Evolutionary conservation across 106 monocot species (phyloP), one percentile per base, ranked within the genome.

Genomic region (Acanthochlamys bracteata): DNA sequence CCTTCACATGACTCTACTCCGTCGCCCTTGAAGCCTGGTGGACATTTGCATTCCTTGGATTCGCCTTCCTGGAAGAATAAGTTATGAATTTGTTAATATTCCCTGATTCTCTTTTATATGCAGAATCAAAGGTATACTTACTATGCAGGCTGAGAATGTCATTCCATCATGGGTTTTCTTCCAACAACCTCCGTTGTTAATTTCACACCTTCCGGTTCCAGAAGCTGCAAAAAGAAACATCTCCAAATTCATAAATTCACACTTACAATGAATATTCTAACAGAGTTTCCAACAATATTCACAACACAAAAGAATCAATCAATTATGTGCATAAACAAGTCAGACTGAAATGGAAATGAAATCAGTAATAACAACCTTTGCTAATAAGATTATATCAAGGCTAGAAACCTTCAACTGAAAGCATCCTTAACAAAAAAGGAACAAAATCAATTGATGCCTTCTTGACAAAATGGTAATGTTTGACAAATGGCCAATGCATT

Each of bases 111-210:
- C 6, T 33, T 33, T 6, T 49, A 17, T 49, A 3, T 14, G 15
- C 49, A 49, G 17, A 17, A 4, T 49, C 64, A 24, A 10, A 42
- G 20, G 63, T 14, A 42, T 42, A 83, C 85, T 79, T 81, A 98
- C 96, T 14, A 71, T 46, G 55, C 96, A 98, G 21, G 96, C 96
- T 66, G 91, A 85, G 52, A 53, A 75, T 24, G 76, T 88, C 1
- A 33, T 55, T 24, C 91, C 91, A 65, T 88, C 54, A 66, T 64
- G 69, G 42, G 70, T 73, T 43, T 76, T 42, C 59, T 85, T 83
- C 96, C 96, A 98, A 63, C 96, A 98, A 3, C 96, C 96, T 57
- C 96, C 96, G 61, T 98, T 98, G 76, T 92, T 85, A 70, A 92
- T 83, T 65, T 75, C 88, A 77, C 96, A 98, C 49, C 91, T 78